phyloP scores from a whole-genome alignment of 257 asterid species.

The Solanum paucissectum region DNA sequence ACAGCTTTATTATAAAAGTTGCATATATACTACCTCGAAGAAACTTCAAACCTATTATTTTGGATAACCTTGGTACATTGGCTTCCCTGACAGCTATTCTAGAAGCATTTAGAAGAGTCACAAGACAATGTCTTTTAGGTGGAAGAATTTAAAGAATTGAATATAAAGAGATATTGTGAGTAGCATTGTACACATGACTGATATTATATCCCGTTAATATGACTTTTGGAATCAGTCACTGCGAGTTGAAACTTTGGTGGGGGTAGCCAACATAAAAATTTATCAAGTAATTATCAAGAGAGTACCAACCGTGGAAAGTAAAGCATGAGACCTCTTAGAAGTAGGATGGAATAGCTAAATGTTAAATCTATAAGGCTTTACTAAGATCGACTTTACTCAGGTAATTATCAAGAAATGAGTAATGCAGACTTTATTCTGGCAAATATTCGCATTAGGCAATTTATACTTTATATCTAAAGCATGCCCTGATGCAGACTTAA shows the following conservation, averaged over 20 bases:
- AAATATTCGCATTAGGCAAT: too few relatives aligned
- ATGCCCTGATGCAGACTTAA: too few relatives aligned
- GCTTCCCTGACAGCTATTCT: background rate
- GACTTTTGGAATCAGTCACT: too few relatives aligned
- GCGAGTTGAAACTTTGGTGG: background rate
- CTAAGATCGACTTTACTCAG: background rate
- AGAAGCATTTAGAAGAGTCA: background rate
- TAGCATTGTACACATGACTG: background rate
- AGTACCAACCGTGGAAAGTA: background rate
- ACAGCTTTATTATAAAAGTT: too few relatives aligned
- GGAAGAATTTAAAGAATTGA: background rate
- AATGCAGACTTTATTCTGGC: too few relatives aligned
- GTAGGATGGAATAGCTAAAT: background rate
- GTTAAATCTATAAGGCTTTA: background rate
- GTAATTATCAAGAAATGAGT: too few relatives aligned
- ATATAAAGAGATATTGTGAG: background rate
- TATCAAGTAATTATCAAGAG: background rate
- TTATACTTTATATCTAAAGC: too few relatives aligned
- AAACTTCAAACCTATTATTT: too few relatives aligned
- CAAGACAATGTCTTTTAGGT: background rate
- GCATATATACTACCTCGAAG: background rate
- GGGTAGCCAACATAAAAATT: background rate
- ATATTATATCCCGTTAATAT: background rate
- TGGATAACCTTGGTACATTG: background rate
- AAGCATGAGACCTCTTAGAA: background rate